A percentile compares a stretch with the other conserved stretches of the same genome.
Conservation (phyloP, 2,329 filamentous ascomycete species). For the Fusarium globosum region DNA sequence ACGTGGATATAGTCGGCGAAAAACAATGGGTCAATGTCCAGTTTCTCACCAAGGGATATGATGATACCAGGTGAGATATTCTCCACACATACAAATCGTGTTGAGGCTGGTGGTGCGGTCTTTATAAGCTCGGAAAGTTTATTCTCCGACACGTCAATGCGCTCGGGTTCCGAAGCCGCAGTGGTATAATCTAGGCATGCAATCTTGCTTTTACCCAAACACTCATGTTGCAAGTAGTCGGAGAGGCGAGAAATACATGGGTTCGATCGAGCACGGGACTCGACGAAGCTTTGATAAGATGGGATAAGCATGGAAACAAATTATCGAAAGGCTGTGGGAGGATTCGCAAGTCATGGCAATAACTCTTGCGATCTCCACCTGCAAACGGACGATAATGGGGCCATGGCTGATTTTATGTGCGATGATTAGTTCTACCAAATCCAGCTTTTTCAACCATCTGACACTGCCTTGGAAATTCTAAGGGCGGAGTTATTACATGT, state of each 20-base stretch:
- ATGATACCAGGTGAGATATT: neutral
- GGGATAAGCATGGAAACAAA: neutral
- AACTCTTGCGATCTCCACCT: neutral
- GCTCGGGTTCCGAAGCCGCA: rapidly evolving
- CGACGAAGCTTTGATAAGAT: neutral
- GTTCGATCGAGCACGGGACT: neutral
- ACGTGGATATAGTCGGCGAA: neutral
- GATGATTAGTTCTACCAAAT: neutral
- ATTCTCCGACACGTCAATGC: rapidly evolving
- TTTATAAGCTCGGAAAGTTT: rapidly evolving
- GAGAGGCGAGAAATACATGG: neutral
- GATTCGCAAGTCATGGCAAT: neutral
- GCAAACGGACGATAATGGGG: neutral
- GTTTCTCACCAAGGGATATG: rapidly evolving
- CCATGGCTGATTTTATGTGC: neutral
- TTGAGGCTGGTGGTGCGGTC: rapidly evolving
- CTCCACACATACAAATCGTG: neutral
- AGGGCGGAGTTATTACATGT: neutral
- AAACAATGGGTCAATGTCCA: neutral
- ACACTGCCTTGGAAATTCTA: neutral
- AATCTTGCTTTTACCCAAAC: rapidly evolving
- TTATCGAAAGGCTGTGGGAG: neutral
- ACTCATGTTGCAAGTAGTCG: rapidly evolving
- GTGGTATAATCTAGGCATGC: neutral
- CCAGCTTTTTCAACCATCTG: rapidly evolving